Percentiles rank a stretch among this genome's conserved stretches.
Conservation (phyloP, 371 early-diverging fungal genomes). For the Coemansia sp. region DNA sequence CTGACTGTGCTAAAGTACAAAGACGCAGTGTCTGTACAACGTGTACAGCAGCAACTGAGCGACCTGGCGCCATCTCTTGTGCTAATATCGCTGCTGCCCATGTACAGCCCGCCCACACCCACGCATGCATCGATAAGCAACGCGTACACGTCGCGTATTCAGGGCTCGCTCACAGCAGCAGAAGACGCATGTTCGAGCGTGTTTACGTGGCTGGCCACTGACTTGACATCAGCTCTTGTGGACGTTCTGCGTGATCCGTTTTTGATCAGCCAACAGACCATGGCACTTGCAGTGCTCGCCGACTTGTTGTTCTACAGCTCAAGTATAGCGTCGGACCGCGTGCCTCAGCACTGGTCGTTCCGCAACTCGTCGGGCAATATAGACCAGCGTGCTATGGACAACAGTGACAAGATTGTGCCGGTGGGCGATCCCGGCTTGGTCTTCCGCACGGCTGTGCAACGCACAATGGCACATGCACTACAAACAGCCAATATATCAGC, state of each 20-base stretch:
- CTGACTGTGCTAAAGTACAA: slow-evolving; percentile 10
- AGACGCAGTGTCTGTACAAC: slow-evolving; percentile 19
- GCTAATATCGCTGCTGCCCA: slow-evolving; percentile 17
- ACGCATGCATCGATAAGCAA: slow-evolving; percentile 21
- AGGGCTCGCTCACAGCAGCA: not conserved
- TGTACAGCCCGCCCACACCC: slow-evolving; percentile 36
- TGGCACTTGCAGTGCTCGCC: slow-evolving; percentile 16
- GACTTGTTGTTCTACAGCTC: slow-evolving; percentile 21
- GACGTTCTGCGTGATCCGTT: slow-evolving; percentile 18
- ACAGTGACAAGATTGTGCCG: not conserved
- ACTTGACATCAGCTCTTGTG: slow-evolving; percentile 5
- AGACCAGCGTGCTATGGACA: not conserved
- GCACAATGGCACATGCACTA: not conserved
- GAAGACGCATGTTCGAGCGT: not conserved
- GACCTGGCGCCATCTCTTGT: slow-evolving; percentile 20
- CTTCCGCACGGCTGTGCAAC: slow-evolving; percentile 13
- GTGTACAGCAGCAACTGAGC: slow-evolving; percentile 8
- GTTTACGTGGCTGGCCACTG: slow-evolving; percentile 23
- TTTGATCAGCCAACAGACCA: slow-evolving; percentile 27
- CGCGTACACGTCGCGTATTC: slow-evolving; percentile 19
- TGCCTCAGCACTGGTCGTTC: slow-evolving; percentile 29
- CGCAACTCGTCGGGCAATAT: slow-evolving; percentile 24
- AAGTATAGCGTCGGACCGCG: slow-evolving; percentile 3
- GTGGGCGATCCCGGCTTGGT: slow-evolving; percentile 30
- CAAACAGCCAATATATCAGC: not conserved